Percentiles rank a stretch among this genome's conserved stretches.
Conservation (phyloP, 352 stramenopile genomes). For the Pythium phragmitis region DNA sequence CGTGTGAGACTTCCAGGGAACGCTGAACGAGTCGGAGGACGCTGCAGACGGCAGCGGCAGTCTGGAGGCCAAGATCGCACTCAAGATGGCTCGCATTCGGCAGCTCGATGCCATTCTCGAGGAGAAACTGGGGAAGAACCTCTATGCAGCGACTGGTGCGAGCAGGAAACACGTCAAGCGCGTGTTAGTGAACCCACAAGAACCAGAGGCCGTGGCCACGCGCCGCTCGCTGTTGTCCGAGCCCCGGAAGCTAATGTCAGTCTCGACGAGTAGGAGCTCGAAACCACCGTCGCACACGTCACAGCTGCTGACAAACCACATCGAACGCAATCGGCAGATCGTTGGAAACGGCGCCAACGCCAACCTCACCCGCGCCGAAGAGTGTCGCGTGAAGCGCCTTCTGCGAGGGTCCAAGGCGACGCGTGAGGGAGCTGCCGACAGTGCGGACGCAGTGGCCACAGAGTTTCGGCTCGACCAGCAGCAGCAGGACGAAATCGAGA, state of each 20-base stretch:
- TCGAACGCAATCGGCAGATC: constrained; percentile 61
- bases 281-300: not conserved
- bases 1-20: constrained; percentile 29
- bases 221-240: not conserved
- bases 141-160: constrained; percentile 32
- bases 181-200: constrained; percentile 11
- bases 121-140: constrained; percentile 59
- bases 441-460: not conserved
- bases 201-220: not conserved
- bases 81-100: constrained; percentile 67
- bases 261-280: constrained; percentile 2
- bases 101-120: constrained; percentile 59
- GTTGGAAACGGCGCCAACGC: constrained; percentile 69
- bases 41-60: constrained; percentile 26
- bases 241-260: not conserved
- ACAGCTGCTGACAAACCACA: constrained; percentile 29
- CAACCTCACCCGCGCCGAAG: constrained; percentile 60
- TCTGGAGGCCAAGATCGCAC: constrained; percentile 59
- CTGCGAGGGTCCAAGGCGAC: constrained; percentile 23
- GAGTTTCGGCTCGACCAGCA: constrained; percentile 40
- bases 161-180: constrained; percentile 27
- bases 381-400: constrained; percentile 39
- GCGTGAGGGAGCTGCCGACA: not conserved
- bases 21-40: constrained; percentile 40
- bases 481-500: constrained; percentile 48